Base-by-base conservation (phyloP, 2,329 filamentous ascomycete genomes). In the Exophiala xenobiotica region DNA sequence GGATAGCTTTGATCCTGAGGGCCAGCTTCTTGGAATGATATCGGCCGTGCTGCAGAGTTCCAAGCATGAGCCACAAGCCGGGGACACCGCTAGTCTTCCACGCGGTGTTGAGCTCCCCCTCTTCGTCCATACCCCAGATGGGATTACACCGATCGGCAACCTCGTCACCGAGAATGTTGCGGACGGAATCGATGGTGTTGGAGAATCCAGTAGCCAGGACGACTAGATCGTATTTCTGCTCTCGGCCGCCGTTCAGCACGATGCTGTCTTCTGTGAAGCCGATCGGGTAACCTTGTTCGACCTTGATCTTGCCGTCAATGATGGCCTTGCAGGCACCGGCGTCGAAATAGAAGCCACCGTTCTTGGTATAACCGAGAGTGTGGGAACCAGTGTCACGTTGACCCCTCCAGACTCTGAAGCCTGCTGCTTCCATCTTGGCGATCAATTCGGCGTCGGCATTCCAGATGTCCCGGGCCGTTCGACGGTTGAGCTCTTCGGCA, bases 1-100 rank as follows among this genome's bases (percentile, higher is more conserved):
- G 33, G 9, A 37, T 37, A 2, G 33, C 33, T 16, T 37, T 37
- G 16, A 37, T 37, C 33, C 33, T 37, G 14, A 37, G 33, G 12
- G 33, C 33, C 33, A 37, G 4, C 18, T 38, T 38, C 35, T 38
- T 38, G 2, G 35, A 38, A 19, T 38, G 35, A 38, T 38, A 38
- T 2, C 35, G n/a, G 8, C 35, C 35, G 19, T 14, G n/a, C 9
- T 38, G 35, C 14, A 38, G 18, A 38, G 35, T 38, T 9, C 35
- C 35, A 5, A 38, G 12, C 61, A 70, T 66, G 46, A 71, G 62
- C 69, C 69, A 71, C 23, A 71, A 58, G 23, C 66, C 66, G 3
- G 61, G 62, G 14, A 69, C 67, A 2, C 68, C 69, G 2, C 35
- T 38, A 4, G 59, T 70, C 51, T 65, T 56, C 45, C 63, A 71